Evolutionary conservation across 768 basidiomycete species (phyloP).

Genomic region (Chalciporus pseudorubinellus): DNA sequence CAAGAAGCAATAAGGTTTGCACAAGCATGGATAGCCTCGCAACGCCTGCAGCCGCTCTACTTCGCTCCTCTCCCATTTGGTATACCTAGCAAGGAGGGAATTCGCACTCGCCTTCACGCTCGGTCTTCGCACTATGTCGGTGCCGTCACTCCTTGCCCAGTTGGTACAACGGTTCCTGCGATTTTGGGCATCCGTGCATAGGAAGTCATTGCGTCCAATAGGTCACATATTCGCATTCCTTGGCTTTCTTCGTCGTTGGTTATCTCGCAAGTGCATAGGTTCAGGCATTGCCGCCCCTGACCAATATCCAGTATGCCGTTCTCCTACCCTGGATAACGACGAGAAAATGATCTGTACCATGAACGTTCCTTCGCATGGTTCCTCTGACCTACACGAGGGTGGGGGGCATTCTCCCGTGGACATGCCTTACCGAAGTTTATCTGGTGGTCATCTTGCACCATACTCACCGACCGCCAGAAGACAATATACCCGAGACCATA

Average conservation of each 20-base stretch:
- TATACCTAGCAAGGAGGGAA: background rate
- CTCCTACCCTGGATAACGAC: background rate
- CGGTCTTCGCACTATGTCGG: background rate
- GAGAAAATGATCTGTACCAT: conserved; percentile 11
- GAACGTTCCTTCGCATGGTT: conserved; percentile 9
- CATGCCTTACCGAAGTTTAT: conserved; percentile 15
- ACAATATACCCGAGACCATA: conserved; percentile 6
- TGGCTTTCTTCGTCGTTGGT: conserved; percentile 1
- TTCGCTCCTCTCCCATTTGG: background rate
- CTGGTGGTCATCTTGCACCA: conserved; percentile 19
- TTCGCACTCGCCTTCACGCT: background rate
- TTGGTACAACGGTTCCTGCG: background rate
- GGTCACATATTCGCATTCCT: conserved; percentile 3
- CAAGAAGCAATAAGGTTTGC: background rate
- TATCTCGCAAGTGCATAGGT: background rate
- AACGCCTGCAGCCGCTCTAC: too few species aligned
- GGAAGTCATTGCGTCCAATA: background rate
- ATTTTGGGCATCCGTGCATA: background rate
- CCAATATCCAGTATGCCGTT: background rate
- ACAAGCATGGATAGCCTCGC: background rate
- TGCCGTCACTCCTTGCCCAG: background rate
- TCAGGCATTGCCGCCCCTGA: background rate
- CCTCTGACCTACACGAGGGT: background rate
- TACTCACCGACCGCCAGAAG: conserved; percentile 12
- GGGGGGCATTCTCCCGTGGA: conserved; percentile 12